phyloP scores from a whole-genome alignment of 2,329 filamentous ascomycete genomes.

The Aureobasidium vineae region DNA sequence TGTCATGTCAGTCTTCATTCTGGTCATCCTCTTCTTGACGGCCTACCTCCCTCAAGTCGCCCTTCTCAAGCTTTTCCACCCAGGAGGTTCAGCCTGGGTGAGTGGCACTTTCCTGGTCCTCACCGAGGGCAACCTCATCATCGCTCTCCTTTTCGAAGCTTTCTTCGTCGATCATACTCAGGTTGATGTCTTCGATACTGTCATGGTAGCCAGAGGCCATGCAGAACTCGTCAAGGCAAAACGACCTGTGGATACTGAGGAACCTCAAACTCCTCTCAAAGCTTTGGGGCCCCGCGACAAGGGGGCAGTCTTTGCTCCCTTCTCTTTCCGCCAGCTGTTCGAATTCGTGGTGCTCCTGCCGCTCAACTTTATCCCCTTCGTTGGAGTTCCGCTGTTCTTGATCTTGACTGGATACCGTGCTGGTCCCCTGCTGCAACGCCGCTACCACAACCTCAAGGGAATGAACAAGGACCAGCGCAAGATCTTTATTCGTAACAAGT shows the following conservation, averaged over 20 bases:
- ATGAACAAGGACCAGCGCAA: conserved; percentile 72
- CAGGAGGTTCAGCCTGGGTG: conserved; percentile 74
- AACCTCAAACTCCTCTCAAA: conserved; percentile 70
- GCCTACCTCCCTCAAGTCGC: conserved; percentile 86
- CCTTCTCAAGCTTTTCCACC: conserved; percentile 86
- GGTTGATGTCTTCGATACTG: conserved; percentile 78
- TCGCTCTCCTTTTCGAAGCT: conserved; percentile 56
- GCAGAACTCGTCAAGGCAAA: conserved; percentile 61
- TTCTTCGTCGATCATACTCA: conserved; percentile 67
- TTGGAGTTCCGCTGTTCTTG: conserved; percentile 82
- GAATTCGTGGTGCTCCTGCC: conserved; percentile 69
- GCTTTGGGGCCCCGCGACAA: conserved; percentile 79
- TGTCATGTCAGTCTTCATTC: conserved; percentile 77
- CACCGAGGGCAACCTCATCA: conserved; percentile 61
- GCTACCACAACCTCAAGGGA: conserved; percentile 80
- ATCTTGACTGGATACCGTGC: conserved; percentile 82
- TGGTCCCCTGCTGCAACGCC: conserved; percentile 85
- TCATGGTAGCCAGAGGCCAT: conserved; percentile 70
- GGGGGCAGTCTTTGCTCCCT: conserved; percentile 77
- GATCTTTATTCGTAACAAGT: conserved; percentile 61
- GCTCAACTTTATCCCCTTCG: conserved; percentile 80
- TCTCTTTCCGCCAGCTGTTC: conserved; percentile 84
- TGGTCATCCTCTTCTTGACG: conserved; percentile 83
- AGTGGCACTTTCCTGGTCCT: conserved; percentile 84
- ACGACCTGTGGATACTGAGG: conserved; percentile 66